Evolutionary conservation across 768 basidiomycete species (phyloP), one percentile per base, ranked within the genome.

Genomic region (Glaciozyma martinii): DNA sequence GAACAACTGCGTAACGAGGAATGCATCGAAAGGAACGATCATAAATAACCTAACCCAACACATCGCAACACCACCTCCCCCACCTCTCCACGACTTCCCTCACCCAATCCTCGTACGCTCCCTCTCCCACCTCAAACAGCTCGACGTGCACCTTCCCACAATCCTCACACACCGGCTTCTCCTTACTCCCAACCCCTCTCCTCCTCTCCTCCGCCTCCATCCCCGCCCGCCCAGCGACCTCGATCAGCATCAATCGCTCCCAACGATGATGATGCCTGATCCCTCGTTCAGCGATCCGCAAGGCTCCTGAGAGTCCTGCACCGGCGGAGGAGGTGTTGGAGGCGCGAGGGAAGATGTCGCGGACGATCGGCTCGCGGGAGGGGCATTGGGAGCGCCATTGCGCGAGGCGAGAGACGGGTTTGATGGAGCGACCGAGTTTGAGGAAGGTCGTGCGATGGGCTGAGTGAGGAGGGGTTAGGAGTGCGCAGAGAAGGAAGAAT

Each of bases 351-450:
- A 62, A 40, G 43, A 68, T 54, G 27, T 46, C 59, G 8, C 64
- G 61, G 0, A 66, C 64, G 55, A 69, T 47, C 21, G 61, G 59
- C 30, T 63, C 61, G 50, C 52, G 58, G 12, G 64, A 66, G 29
- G 68, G 68, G 62, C 68, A 69, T 18, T 56, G 57, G 3, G 55
- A 25, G 21, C 68, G 53, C 64, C 64, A 66, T 40, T 69, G 68
- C 1, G 55, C 13, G 16, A 69, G 50, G 16, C 66, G 61, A 2
- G 49, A 30, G 53, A 60, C 40, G 2, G 61, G 66, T 12, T 55
- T 33, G n/a, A 60, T 43, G 32, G 66, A 56, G 5, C 61, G 57
- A 5, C 66, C 66, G 21, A 66, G 58, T 43, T 66, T 66, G 61
- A 66, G 61, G 40, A 60, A 55, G 4, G 61, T 62, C 1, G 25